These are phyloP conservation scores for Agrostemma githago DNA, from an alignment of 148 eudicot genomes.

Conservation along the genomic window DNA sequence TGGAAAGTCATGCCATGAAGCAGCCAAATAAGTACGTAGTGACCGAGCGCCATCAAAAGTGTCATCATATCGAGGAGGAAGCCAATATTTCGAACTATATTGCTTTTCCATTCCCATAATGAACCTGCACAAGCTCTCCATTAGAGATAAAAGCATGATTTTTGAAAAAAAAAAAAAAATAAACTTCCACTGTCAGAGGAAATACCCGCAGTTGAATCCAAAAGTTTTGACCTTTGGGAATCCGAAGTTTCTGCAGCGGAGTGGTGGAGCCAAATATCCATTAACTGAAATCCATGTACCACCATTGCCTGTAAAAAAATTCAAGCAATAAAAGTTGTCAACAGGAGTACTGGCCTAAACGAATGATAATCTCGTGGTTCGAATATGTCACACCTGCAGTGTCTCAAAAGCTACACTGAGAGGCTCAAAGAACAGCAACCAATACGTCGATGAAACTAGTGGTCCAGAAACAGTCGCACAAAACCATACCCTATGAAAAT, in stretches of 20 bases:
- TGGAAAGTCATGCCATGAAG: constrained; percentile 99
- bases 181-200: neutral
- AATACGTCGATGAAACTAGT: constrained; percentile 51
- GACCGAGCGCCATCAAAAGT: constrained; percentile 81
- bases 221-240: constrained; percentile 54
- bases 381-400: constrained; percentile 60
- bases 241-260: constrained; percentile 55
- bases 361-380: neutral
- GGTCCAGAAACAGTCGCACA: constrained; percentile 56
- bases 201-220: constrained; percentile 71
- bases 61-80: constrained; percentile 94
- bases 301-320: constrained; percentile 65
- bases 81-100: constrained; percentile 72
- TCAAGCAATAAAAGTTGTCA: constrained; percentile 21
- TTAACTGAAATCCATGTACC: constrained; percentile 89
- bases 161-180: too few relatives aligned
- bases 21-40: constrained; percentile 94
- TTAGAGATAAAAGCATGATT: constrained; percentile 3
- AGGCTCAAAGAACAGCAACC: constrained; percentile 91
- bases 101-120: constrained; percentile 90
- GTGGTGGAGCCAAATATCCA: constrained; percentile 82
- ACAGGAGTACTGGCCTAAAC: neutral
- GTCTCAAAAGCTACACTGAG: constrained; percentile 96
- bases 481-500: constrained; percentile 54
- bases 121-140: constrained; percentile 54